phyloP scores from a whole-genome alignment of 305 asterid species.

The Fraxinus floribunda region DNA sequence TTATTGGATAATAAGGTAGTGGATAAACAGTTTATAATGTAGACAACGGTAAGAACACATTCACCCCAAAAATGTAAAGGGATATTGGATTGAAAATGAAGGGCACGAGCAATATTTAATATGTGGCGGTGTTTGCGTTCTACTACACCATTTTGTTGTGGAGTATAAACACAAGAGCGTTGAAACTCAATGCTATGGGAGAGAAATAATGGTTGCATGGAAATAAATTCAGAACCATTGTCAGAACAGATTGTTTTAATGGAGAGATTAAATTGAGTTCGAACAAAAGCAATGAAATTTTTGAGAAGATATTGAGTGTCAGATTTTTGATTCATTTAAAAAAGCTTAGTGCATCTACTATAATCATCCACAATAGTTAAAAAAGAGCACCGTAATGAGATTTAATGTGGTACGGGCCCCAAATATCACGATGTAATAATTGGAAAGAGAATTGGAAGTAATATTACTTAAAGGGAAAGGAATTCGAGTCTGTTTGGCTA shows the following conservation, averaged over 20 bases:
- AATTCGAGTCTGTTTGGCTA: too few relatives aligned
- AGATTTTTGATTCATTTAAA: background rate
- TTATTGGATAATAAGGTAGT: background rate
- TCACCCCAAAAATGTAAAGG: background rate
- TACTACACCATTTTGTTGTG: background rate
- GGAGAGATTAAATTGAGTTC: background rate
- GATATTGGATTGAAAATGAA: background rate
- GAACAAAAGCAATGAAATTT: background rate
- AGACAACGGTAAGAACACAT: background rate
- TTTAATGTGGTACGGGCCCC: too few relatives aligned
- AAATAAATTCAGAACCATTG: background rate
- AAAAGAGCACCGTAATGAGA: background rate
- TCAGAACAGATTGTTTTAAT: background rate
- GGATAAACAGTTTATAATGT: background rate
- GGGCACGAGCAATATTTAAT: background rate
- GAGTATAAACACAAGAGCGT: background rate
- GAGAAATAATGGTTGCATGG: too few relatives aligned
- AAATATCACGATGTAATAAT: too few relatives aligned
- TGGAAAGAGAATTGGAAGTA: too few relatives aligned
- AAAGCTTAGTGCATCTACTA: background rate
- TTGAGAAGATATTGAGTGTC: background rate
- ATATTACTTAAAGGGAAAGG: too few relatives aligned
- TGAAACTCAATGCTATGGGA: too few relatives aligned
- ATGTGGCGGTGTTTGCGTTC: background rate
- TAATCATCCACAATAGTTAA: background rate